A percentile compares a stretch with the other conserved stretches of the same genome.
Evolutionary conservation across 495 filamentous ascomycete species (phyloP).

Genomic region (Cercophora newfieldiana): DNA sequence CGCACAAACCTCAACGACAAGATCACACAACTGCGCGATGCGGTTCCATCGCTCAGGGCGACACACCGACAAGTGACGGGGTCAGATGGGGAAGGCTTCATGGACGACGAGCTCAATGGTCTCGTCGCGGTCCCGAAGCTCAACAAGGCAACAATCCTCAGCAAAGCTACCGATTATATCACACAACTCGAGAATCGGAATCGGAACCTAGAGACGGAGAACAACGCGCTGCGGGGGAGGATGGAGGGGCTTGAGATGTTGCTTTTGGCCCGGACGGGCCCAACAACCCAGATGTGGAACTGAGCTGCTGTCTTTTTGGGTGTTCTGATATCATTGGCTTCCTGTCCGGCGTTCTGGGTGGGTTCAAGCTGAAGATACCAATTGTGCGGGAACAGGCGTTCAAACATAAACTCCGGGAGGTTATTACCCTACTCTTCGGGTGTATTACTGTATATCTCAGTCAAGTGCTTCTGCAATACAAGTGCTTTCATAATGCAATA

Average conservation of each 20-base stretch:
- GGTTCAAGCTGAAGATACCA: background rate
- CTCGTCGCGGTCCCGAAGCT: constrained; percentile 27
- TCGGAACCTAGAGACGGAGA: constrained; percentile 70
- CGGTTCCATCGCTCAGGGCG: constrained; percentile 45
- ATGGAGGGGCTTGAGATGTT: constrained; percentile 62
- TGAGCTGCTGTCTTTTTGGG: background rate
- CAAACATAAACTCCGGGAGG: background rate
- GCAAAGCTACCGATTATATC: constrained; percentile 90
- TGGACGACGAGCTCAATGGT: constrained; percentile 17
- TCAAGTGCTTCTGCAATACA: background rate
- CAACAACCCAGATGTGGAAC: constrained; percentile 4
- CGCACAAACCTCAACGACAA: constrained; percentile 54
- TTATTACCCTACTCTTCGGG: background rate
- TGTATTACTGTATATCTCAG: background rate
- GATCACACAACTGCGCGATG: constrained; percentile 48
- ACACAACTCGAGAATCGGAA: constrained; percentile 76
- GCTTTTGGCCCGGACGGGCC: constrained; percentile 26
- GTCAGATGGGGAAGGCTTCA: constrained; percentile 21
- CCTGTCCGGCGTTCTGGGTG: background rate
- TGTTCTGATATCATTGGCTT: background rate
- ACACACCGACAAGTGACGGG: constrained; percentile 28
- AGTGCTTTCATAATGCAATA: too few relatives aligned
- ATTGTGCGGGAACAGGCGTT: background rate
- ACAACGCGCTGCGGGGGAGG: constrained; percentile 65
- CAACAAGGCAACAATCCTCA: constrained; percentile 67